Evolutionary conservation across 768 basidiomycete genomes (phyloP).

Genomic region (Boletus vermiculosoides): DNA sequence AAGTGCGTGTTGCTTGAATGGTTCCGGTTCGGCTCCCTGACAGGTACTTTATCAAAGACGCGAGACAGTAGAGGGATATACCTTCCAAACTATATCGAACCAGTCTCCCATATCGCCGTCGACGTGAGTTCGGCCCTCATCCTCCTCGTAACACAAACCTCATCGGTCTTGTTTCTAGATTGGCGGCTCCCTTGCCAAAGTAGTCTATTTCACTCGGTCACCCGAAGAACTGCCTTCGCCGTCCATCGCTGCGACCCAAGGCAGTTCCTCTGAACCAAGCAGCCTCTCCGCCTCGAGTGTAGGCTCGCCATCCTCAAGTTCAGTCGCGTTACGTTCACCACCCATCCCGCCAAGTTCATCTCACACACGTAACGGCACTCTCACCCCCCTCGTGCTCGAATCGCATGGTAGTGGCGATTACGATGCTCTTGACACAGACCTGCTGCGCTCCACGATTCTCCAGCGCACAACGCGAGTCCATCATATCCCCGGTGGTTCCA

Average conservation of each 20-base stretch:
- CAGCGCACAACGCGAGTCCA: constrained; percentile 55
- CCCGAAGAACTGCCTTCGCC: constrained; percentile 82
- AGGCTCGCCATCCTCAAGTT: constrained; percentile 22
- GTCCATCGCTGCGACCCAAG: constrained; percentile 58
- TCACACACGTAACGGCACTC: constrained; percentile 60
- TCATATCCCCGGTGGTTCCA: constrained; percentile 92
- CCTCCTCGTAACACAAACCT: neutral
- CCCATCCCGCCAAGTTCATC: constrained; percentile 28
- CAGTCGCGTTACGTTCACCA: constrained; percentile 19
- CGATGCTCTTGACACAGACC: constrained; percentile 37
- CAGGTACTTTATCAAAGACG: constrained; percentile 48
- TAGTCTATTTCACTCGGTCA: constrained; percentile 97
- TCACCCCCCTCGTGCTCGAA: constrained; percentile 79
- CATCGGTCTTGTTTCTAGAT: constrained; percentile 51
- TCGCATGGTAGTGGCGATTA: constrained; percentile 33
- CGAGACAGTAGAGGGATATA: constrained; percentile 96
- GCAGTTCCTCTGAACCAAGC: constrained; percentile 49
- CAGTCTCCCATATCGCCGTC: constrained; percentile 95
- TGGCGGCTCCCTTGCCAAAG: constrained; percentile 95
- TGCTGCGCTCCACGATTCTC: constrained; percentile 63
- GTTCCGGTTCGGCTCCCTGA: constrained; percentile 14
- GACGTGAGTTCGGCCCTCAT: constrained; percentile 64
- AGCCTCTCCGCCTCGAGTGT: constrained; percentile 40
- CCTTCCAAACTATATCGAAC: constrained; percentile 96
- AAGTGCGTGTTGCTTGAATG: constrained; percentile 50